phyloP scores from a whole-genome alignment of 2,329 filamentous ascomycete genomes.

The Pseudopyrenochaeta lycopersici region DNA sequence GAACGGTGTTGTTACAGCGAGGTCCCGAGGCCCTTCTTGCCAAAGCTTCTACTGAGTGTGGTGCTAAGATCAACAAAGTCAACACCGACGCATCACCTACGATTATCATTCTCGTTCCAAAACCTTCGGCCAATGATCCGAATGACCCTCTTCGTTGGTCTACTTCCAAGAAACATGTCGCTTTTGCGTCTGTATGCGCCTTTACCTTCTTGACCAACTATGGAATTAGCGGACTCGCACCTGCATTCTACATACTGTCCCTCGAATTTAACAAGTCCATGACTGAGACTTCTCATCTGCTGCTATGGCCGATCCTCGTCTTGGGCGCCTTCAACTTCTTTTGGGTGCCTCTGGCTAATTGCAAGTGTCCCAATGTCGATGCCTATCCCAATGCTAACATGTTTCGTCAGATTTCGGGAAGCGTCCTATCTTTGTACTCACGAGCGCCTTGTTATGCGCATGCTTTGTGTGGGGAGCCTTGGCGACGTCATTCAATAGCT shows the following conservation, averaged over 20 bases:
- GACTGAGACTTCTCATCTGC: conserved; percentile 54
- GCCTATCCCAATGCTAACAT: not conserved
- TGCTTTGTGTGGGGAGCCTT: conserved; percentile 59
- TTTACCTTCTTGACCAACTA: conserved; percentile 60
- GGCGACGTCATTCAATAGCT: conserved; percentile 52
- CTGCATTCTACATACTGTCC: conserved; percentile 54
- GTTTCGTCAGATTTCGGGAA: conserved; percentile 52
- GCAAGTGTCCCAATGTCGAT: not conserved
- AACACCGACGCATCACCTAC: conserved; percentile 1
- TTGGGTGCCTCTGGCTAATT: conserved; percentile 60
- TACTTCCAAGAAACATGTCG: conserved; percentile 56
- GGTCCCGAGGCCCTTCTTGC: conserved; percentile 10
- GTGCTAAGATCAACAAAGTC: not conserved
- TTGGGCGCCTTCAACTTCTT: conserved; percentile 63
- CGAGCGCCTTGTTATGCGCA: conserved; percentile 54
- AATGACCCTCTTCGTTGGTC: conserved; percentile 61
- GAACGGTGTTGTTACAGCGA: conserved; percentile 49
- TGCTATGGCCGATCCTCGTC: conserved; percentile 56
- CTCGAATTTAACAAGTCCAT: conserved; percentile 57
- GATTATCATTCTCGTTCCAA: conserved; percentile 56
- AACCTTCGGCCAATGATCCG: conserved; percentile 56
- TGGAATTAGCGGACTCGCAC: conserved; percentile 55
- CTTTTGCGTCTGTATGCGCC: conserved; percentile 49
- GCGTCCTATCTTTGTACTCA: conserved; percentile 57
- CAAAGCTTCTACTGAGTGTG: not conserved